phyloP scores from a whole-genome alignment of 2,329 filamentous ascomycete species.

The Exophiala calicioides region DNA sequence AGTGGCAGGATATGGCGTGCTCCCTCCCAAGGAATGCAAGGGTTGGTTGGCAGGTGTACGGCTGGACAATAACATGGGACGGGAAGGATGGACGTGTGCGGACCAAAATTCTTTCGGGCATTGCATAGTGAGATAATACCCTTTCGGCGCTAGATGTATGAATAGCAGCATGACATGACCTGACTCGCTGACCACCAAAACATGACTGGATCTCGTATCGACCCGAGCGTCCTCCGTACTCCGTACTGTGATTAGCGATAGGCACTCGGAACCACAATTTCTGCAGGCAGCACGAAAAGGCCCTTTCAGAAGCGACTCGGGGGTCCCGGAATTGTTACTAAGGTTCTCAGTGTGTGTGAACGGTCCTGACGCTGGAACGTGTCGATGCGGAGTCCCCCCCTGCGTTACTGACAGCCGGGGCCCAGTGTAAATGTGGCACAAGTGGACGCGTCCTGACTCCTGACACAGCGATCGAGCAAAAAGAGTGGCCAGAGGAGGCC shows the following conservation, averaged over 20 bases:
- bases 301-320: conserved; percentile 2
- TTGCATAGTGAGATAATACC: conserved; percentile 6
- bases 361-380: too few species aligned
- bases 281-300: conserved; percentile 15
- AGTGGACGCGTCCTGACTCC: conserved; percentile 6
- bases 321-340: conserved; percentile 6
- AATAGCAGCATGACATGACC: conserved; percentile 15
- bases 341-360: too few species aligned
- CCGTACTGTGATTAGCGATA: conserved; percentile 5
- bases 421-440: conserved; percentile 12
- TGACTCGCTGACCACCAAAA: too few species aligned
- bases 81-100: neutral
- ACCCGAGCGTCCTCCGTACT: neutral
- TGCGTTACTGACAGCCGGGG: conserved; percentile 14
- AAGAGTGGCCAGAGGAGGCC: neutral
- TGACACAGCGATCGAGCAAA: too few species aligned
- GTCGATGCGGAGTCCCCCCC: conserved; percentile 3
- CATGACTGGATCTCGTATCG: too few species aligned
- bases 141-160: conserved; percentile 2
- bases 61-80: neutral
- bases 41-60: neutral
- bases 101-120: neutral
- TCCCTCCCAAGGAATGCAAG: neutral
- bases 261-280: conserved; percentile 2
- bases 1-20: conserved; percentile 9